phyloP scores from a whole-genome alignment of 2,329 filamentous ascomycete genomes.

The Zalaria sp. region DNA sequence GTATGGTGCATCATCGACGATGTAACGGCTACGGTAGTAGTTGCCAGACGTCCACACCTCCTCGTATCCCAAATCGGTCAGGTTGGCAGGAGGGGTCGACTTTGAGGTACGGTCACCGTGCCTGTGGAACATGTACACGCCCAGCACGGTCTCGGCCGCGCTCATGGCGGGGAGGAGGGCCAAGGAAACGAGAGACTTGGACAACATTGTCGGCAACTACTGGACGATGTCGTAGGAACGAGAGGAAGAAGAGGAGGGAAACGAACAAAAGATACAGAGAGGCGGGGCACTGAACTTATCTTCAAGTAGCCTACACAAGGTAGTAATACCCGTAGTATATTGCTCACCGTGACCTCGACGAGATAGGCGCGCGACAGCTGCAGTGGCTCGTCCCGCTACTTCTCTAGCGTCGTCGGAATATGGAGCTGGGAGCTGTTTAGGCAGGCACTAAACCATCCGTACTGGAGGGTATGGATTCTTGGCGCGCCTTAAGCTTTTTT shows the following conservation, averaged over 20 bases:
- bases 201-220: slow-evolving; percentile 2
- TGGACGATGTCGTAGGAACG: not conserved
- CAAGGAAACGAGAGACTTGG: slow-evolving; percentile 7
- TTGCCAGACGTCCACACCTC: slow-evolving; percentile 59
- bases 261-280: not conserved
- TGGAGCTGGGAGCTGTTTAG: no score
- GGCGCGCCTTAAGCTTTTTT: no score
- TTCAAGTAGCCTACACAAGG: no score
- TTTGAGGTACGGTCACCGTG: slow-evolving; percentile 85
- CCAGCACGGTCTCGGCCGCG: slow-evolving; percentile 54
- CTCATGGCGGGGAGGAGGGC: slow-evolving; percentile 14
- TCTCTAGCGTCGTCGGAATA: no score
- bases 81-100: slow-evolving; percentile 50
- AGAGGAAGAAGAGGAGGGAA: not conserved
- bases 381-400: no score
- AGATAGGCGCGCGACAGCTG: no score
- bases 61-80: slow-evolving; percentile 68
- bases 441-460: no score
- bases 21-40: slow-evolving; percentile 66
- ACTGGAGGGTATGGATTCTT: no score
- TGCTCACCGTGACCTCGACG: no score
- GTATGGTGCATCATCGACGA: slow-evolving; percentile 42
- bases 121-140: slow-evolving; percentile 75
- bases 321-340: no score
- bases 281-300: no score